Base-by-base conservation (phyloP, 75 land plant genomes). In the Larix kaempferi region DNA sequence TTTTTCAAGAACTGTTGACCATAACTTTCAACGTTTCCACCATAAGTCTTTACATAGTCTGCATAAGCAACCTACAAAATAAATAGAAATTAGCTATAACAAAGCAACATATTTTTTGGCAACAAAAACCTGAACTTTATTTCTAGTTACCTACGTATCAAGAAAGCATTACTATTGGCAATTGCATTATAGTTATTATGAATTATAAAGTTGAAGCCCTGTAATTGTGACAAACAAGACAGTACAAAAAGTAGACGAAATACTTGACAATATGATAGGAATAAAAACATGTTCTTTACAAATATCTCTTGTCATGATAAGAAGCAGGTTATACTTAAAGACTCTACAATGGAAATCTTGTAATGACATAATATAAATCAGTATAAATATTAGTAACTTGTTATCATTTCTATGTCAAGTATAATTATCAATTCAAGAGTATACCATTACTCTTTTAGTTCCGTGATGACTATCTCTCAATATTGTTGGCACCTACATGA, bases 1-100 rank as follows among this genome's bases (percentile, higher is more conserved):
- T 82, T 79, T 78, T 98, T 98, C 81, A 98, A 74, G 76, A 87
- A 57, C 59, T 95, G 78, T 81, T 90, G 95, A 80, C 92, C 83
- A 72, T 98, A 98, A 41, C 90, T 87, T 59, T 85, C 78, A 77
- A 89, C 59, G 44, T 71, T 73, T 65, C 92, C 98, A 88, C 84
- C 88, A 71, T 77, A 96, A 66, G 85, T 85, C 26, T 90, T 91
- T 13, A 98, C 94, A 85, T 84, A 98, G 33, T 82, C 86, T 37
- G 98, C 96, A 98, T 91, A 98, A 59, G 87, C 88, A 56, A 84
- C 87, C 99, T 96, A 55, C 25, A 4, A 74, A 74, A 56, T 14
- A 19, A 74, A 15, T 17, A 55, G 25, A 26, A 49, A 74, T 78
- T 26, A 77, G 58, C 23, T 49, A 14, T 56, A 55, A 41, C 23